Conservation (phyloP, 2,329 filamentous ascomycete genomes). For the Rutstroemia sp. region DNA sequence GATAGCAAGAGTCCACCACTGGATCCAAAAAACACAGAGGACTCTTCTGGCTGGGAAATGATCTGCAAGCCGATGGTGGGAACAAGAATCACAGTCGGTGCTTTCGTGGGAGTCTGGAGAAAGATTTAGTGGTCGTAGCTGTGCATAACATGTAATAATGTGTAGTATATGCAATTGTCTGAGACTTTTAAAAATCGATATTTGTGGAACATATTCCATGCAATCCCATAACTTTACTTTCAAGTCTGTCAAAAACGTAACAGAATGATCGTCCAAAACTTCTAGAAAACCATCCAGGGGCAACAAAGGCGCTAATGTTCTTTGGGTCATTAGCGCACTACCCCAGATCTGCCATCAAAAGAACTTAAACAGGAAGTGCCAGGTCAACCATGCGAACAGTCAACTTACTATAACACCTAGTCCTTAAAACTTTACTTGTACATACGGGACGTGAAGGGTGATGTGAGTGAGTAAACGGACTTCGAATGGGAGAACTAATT, state of each 20-base stretch:
- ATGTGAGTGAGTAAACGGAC: not conserved
- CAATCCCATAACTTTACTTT: not conserved
- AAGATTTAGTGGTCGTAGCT: conserved; percentile 11
- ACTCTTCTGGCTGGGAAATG: conserved; percentile 33
- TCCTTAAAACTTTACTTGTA: not conserved
- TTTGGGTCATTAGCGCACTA: not conserved
- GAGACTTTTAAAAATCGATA: not conserved
- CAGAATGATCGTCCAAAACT: not conserved
- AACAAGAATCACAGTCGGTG: conserved; percentile 38
- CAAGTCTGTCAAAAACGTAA: too few relatives aligned
- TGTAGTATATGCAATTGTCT: not conserved
- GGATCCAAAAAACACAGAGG: not conserved
- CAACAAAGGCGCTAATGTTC: not conserved
- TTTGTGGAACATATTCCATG: not conserved
- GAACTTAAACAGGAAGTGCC: not conserved
- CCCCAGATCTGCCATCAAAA: conserved; percentile 8
- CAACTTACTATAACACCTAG: not conserved
- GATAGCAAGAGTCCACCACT: too few relatives aligned
- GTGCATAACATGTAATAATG: not conserved
- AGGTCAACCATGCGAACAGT: not conserved
- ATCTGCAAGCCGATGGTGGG: conserved; percentile 47
- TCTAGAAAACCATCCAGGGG: not conserved
- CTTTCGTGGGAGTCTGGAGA: conserved; percentile 41
- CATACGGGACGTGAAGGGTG: not conserved
- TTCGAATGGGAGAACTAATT: conserved; percentile 11